Evolutionary conservation across 2,329 filamentous ascomycete species (phyloP), one percentile per base, ranked within the genome.

Genomic region (Raffaelea deltoideospora): DNA sequence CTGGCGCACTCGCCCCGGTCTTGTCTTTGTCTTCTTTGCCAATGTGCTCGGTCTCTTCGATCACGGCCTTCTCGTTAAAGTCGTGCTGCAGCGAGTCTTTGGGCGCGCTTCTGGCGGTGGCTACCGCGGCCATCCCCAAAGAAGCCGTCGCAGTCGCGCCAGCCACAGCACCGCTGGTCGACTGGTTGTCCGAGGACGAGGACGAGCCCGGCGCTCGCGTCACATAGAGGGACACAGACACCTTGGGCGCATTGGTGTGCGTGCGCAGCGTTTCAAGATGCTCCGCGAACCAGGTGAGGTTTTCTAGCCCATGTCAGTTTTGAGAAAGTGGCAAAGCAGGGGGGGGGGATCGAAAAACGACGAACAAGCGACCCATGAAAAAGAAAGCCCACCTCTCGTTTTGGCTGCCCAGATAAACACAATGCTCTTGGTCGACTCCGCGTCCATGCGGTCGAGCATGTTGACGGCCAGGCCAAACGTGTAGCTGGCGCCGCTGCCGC

Each of bases 401-500:
- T 54, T 57, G 3, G 67, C 61, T 8, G 60, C 53, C 66, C 65
- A 69, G 21, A 68, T 60, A 37, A 69, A 65, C 1, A 63, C 59
- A 29, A 69, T 52, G 26, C 52, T 50, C 40, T 58, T 56, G 18
- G 49, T 47, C 3, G 55, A 53, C 24, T 52, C 48, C 29, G 57
- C 48, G 0, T 49, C 49, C 50, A 65, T 55, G 33, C 61, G 57
- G 42, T 56, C 54, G 6, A 66, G 52, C 40, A 67, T 55, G 41
- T 65, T 62, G 8, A 60, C 49, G 2, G 60, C 63, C 26, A 68
- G 51, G 5, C 64, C 64, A 40, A 68, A 66, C 0, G 63, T 65
- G 48, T 76, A 78, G 22, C 65, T 74, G 2, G 68, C 72, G 3
- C 74, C 73, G 35, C 69, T 71, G 5, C 73, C 74, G 11, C 72